phyloP scores from a whole-genome alignment of 2,329 filamentous ascomycete genomes.

The Pseudovirgaria hyperparasitica region DNA sequence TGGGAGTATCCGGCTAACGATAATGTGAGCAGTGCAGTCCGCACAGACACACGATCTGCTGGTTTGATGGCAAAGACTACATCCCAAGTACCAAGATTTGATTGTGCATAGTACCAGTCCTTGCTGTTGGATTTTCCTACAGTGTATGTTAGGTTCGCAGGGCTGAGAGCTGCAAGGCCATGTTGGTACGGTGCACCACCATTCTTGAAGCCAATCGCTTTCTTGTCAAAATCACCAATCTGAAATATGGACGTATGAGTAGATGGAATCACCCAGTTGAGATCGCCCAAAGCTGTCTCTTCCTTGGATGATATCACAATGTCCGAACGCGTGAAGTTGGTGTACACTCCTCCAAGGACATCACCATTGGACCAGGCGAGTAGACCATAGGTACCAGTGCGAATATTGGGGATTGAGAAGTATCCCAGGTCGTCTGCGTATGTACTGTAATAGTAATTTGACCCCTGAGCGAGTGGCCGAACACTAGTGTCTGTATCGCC shows the following conservation, averaged over 20 bases:
- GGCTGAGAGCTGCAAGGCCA: constrained; percentile 31
- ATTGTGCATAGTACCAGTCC: constrained; percentile 41
- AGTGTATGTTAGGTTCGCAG: constrained; percentile 32
- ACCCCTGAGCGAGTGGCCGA: constrained; percentile 35
- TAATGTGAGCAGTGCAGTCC: constrained; percentile 20
- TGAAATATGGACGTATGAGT: constrained; percentile 33
- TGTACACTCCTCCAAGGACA: constrained; percentile 31
- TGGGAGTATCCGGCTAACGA: constrained; percentile 29
- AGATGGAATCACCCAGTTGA: constrained; percentile 29
- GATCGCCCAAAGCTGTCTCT: constrained; percentile 23
- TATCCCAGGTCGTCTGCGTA: constrained; percentile 31
- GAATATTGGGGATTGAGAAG: constrained; percentile 33
- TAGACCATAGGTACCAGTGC: constrained; percentile 32
- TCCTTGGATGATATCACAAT: constrained; percentile 24
- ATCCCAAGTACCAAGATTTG: constrained; percentile 19
- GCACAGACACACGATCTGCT: constrained; percentile 8
- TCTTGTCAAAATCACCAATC: constrained; percentile 36
- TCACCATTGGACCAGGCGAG: constrained; percentile 40
- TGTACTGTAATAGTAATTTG: constrained; percentile 37
- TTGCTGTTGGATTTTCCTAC: constrained; percentile 20
- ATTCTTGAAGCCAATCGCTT: constrained; percentile 30
- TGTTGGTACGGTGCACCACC: constrained; percentile 33
- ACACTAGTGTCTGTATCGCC: constrained; percentile 34
- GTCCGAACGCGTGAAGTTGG: constrained; percentile 29
- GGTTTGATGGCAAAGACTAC: constrained; percentile 22